Evolutionary conservation across 805 yeast species (phyloP).

Genomic region (Candida montana): DNA sequence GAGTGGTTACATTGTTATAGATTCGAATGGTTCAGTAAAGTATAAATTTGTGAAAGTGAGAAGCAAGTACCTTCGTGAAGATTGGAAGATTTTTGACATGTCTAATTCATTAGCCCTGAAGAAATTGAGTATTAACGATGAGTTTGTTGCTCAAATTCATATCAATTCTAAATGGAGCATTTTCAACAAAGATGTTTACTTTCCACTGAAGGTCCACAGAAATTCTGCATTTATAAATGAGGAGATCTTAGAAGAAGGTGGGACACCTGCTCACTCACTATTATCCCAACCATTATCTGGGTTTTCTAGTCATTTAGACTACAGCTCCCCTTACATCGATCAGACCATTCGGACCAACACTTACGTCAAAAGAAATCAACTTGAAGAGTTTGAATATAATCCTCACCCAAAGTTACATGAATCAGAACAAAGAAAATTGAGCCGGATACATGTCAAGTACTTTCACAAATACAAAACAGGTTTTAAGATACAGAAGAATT

Average conservation of each 20-base stretch:
- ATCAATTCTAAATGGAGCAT: slow-evolving; percentile 10
- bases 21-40: neutral
- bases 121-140: neutral
- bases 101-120: neutral
- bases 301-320: neutral
- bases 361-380: slow-evolving; percentile 1
- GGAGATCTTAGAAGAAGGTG: neutral
- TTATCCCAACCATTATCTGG: neutral
- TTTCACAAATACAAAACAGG: slow-evolving; percentile 2
- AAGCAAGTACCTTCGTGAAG: neutral
- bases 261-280: neutral
- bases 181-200: slow-evolving; percentile 7
- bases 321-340: slow-evolving; percentile 16
- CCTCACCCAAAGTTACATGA: slow-evolving; percentile 6
- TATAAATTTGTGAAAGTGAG: slow-evolving; percentile 5
- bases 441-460: slow-evolving; percentile 5
- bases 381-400: slow-evolving; percentile 2
- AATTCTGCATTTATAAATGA: neutral
- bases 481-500: slow-evolving; percentile 6
- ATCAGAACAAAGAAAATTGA: slow-evolving; percentile 3
- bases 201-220: slow-evolving; percentile 3
- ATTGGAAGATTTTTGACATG: slow-evolving; percentile 8
- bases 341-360: slow-evolving; percentile 10
- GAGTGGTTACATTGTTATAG: slow-evolving; percentile 3
- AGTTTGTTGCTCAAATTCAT: slow-evolving; percentile 2